Conservation (phyloP, 2,329 filamentous ascomycete genomes). For the Teratosphaeria gauchensis region DNA sequence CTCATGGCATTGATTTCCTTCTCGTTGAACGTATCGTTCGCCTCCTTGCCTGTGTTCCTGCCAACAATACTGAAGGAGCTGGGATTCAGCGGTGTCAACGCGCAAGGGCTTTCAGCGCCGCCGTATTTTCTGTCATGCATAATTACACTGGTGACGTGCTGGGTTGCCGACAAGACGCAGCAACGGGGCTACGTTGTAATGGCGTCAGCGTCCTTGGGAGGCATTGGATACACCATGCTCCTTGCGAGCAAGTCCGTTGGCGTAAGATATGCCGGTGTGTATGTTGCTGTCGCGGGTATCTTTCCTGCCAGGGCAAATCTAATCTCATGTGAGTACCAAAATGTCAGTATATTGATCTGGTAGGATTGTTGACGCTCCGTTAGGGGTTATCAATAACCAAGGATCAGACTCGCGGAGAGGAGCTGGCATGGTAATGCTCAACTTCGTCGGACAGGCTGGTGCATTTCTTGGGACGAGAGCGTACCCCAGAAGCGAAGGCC, state of each 20-base stretch:
- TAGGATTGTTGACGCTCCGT: slow-evolving; percentile 1
- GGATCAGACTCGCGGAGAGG: slow-evolving; percentile 30
- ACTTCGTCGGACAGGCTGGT: slow-evolving; percentile 52
- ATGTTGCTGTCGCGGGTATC: slow-evolving; percentile 18
- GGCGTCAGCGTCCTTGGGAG: slow-evolving; percentile 25
- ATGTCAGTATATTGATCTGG: not conserved
- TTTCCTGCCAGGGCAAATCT: slow-evolving; percentile 13
- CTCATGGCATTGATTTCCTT: slow-evolving; percentile 44
- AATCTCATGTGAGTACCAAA: not conserved
- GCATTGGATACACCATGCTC: slow-evolving; percentile 30
- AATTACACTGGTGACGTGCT: slow-evolving; percentile 26
- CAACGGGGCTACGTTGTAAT: slow-evolving; percentile 31
- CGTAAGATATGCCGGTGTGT: slow-evolving; percentile 26
- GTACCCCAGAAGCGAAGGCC: slow-evolving; percentile 38
- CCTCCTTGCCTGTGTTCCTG: slow-evolving; percentile 35
- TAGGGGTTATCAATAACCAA: slow-evolving; percentile 18
- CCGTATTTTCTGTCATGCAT: slow-evolving; percentile 33
- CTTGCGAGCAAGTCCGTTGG: slow-evolving; percentile 15
- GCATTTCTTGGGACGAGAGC: slow-evolving; percentile 48
- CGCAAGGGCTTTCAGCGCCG: slow-evolving; percentile 47
- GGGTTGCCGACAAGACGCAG: slow-evolving; percentile 28
- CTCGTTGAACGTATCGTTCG: slow-evolving; percentile 50
- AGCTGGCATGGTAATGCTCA: slow-evolving; percentile 28
- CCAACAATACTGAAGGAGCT: slow-evolving; percentile 42
- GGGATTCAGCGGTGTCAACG: slow-evolving; percentile 56